phyloP scores from a whole-genome alignment of 768 basidiomycete genomes.

The Chalciporus piperatus region DNA sequence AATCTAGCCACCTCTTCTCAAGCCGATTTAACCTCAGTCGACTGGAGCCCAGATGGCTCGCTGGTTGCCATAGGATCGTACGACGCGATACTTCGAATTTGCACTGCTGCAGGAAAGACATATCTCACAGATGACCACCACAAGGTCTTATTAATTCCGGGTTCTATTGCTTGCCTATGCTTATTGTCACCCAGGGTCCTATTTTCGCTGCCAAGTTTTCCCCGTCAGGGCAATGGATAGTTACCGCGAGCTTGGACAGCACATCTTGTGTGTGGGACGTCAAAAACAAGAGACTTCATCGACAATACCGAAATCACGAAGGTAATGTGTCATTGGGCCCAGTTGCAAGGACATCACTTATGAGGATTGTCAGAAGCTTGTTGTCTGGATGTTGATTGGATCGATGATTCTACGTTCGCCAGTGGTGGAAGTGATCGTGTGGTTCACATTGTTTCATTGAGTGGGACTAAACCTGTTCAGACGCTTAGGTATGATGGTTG shows the following conservation, averaged over 20 bases:
- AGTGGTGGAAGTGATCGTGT: slow-evolving; percentile 69
- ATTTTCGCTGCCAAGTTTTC: slow-evolving; percentile 82
- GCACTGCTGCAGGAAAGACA: slow-evolving; percentile 53
- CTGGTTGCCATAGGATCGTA: slow-evolving; percentile 77
- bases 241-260: slow-evolving; percentile 76
- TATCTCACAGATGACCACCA: slow-evolving; percentile 66
- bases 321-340: slow-evolving; percentile 39
- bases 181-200: slow-evolving; percentile 54
- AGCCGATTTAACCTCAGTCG: slow-evolving; percentile 68
- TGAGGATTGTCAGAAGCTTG: slow-evolving; percentile 47
- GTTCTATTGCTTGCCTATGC: slow-evolving; percentile 5
- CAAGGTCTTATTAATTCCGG: slow-evolving; percentile 43
- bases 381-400: slow-evolving; percentile 80
- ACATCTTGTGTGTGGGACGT: slow-evolving; percentile 81
- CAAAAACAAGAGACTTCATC: slow-evolving; percentile 53
- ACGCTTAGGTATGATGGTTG: slow-evolving; percentile 53
- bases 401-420: slow-evolving; percentile 66
- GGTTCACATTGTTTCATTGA: slow-evolving; percentile 60
- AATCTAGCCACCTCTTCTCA: slow-evolving; percentile 48
- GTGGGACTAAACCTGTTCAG: slow-evolving; percentile 51
- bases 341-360: slow-evolving; percentile 1
- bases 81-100: slow-evolving; percentile 69
- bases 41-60: slow-evolving; percentile 75
- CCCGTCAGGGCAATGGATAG: slow-evolving; percentile 64
- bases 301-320: slow-evolving; percentile 63